A percentile compares a stretch with the other conserved stretches of the same genome.
Conservation (phyloP, 139 green algal genomes). For the Coelastrella sp. region DNA sequence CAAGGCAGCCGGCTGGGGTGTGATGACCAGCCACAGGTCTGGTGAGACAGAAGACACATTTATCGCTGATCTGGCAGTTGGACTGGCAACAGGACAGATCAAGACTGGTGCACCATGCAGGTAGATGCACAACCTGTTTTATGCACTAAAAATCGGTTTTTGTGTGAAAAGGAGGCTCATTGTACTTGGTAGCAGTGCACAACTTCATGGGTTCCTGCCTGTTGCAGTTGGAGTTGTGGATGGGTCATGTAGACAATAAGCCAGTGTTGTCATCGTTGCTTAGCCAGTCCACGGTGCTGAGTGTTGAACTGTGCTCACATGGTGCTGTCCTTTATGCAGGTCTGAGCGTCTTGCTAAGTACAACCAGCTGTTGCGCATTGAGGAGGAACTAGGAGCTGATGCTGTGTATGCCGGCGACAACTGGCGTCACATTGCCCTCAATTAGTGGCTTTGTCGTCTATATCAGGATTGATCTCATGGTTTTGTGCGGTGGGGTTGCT, state of each 20-base stretch:
- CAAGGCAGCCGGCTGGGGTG: conserved; percentile 96
- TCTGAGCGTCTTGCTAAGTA: conserved; percentile 97
- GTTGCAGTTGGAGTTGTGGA: too few relatives aligned
- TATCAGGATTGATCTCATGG: too few relatives aligned
- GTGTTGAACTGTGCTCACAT: background rate
- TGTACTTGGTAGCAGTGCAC: too few relatives aligned
- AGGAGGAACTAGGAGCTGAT: conserved; percentile 90
- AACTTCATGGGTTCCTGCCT: too few relatives aligned
- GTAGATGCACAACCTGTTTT: too few relatives aligned
- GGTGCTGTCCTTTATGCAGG: background rate
- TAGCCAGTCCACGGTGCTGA: background rate
- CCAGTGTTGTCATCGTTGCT: too few relatives aligned
- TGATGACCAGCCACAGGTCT: conserved; percentile 95
- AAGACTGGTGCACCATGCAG: conserved; percentile 98
- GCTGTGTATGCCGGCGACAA: conserved; percentile 86
- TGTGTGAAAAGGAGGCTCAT: too few relatives aligned
- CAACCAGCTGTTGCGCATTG: conserved; percentile 99
- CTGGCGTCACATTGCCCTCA: conserved; percentile 77
- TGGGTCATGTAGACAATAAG: too few relatives aligned
- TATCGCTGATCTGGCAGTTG: conserved; percentile 98
- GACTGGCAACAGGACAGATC: conserved; percentile 97
- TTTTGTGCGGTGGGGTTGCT: too few relatives aligned
- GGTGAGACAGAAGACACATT: conserved; percentile 87
- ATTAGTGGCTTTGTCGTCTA: too few relatives aligned
- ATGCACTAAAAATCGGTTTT: too few relatives aligned